Conservation (phyloP, 371 early-diverging fungal species). For the Syncephalastrum monosporum region DNA sequence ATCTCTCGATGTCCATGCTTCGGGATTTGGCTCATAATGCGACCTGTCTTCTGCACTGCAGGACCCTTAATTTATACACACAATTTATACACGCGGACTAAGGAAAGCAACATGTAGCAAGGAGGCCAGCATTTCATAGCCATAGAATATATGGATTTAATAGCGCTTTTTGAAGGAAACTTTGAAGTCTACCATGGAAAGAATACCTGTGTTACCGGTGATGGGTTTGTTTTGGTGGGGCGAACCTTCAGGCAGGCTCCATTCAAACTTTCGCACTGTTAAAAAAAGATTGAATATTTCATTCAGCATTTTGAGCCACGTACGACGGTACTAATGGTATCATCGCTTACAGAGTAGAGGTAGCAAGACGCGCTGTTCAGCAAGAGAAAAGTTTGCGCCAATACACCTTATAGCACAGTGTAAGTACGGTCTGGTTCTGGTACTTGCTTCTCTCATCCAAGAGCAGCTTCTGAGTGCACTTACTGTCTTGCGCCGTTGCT, state of each 20-base stretch:
- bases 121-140: too few species aligned
- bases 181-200: background rate
- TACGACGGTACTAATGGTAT: background rate
- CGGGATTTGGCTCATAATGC: too few species aligned
- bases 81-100: too few species aligned
- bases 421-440: too few species aligned
- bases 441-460: too few species aligned
- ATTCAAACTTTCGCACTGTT: slow-evolving; percentile 23
- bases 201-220: too few species aligned
- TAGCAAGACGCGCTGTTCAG: slow-evolving; percentile 34
- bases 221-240: slow-evolving; percentile 12
- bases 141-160: background rate
- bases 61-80: too few species aligned
- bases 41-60: too few species aligned
- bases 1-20: too few species aligned
- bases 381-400: slow-evolving; percentile 33
- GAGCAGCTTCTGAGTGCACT: too few species aligned
- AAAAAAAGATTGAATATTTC: background rate
- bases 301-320: background rate
- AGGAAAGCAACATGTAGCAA: too few species aligned
- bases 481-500: slow-evolving; percentile 25
- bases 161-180: slow-evolving; percentile 11
- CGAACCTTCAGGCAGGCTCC: slow-evolving; percentile 16
- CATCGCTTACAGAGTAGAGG: slow-evolving; percentile 28
- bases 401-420: slow-evolving; percentile 24